phyloP scores from a whole-genome alignment of 768 basidiomycete species.

The Rhodosporidiobolus sp. region DNA sequence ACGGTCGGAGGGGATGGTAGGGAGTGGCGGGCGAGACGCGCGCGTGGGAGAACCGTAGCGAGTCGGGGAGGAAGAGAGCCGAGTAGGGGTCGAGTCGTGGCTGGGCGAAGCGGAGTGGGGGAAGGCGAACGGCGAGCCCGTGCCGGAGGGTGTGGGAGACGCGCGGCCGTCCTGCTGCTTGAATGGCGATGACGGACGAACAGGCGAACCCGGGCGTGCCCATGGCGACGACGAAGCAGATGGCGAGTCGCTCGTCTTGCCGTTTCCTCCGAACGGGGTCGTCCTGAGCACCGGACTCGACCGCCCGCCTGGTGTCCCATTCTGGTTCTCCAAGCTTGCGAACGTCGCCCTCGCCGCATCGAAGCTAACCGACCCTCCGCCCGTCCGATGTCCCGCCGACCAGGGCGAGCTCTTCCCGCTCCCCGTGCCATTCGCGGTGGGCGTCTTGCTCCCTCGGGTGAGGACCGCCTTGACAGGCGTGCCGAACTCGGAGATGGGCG shows the following conservation, averaged over 20 bases:
- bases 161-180: neutral
- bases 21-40: slow-evolving; percentile 14
- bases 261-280: slow-evolving; percentile 11
- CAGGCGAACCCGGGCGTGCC: neutral
- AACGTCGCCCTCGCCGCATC: slow-evolving; percentile 22
- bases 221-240: neutral
- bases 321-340: slow-evolving; percentile 3
- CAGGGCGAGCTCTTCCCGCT: neutral
- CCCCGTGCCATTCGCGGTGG: neutral
- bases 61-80: neutral
- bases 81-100: neutral
- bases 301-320: neutral
- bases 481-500: slow-evolving; percentile 13
- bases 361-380: slow-evolving; percentile 20
- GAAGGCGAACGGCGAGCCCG: neutral
- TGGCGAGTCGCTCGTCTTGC: neutral
- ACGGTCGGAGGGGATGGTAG: slow-evolving; percentile 20
- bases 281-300: slow-evolving; percentile 14
- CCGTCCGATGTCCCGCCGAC: slow-evolving; percentile 19
- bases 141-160: neutral
- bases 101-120: neutral
- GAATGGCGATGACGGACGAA: neutral
- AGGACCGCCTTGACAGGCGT: neutral
- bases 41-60: slow-evolving; percentile 26
- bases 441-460: neutral